Conservation (phyloP, 345 rosid species). For the Erysimum cheiranthoides region DNA sequence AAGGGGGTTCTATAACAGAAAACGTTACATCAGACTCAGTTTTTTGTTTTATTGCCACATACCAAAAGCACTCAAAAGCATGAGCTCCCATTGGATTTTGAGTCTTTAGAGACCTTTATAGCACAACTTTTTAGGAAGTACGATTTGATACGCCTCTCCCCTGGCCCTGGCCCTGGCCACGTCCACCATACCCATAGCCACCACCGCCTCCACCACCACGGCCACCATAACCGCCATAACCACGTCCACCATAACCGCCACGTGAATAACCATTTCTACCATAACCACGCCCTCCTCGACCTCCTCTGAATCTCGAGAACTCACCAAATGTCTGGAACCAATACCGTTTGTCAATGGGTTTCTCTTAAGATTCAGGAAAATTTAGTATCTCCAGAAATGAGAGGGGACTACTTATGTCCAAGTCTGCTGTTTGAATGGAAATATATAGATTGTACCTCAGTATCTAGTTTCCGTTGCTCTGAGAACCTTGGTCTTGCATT, state of each 20-base stretch:
- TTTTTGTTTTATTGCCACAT: slow-evolving; percentile 39
- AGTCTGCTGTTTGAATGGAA: neutral
- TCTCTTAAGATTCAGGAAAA: neutral
- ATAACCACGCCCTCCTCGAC: slow-evolving; percentile 45
- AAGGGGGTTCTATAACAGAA: slow-evolving; percentile 12
- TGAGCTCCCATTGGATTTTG: slow-evolving; percentile 4
- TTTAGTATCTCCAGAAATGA: neutral
- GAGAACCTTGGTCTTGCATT: slow-evolving; percentile 79
- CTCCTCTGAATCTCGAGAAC: slow-evolving; percentile 56
- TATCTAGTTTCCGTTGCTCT: slow-evolving; percentile 84
- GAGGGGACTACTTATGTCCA: neutral
- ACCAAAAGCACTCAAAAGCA: slow-evolving; percentile 17
- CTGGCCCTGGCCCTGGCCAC: slow-evolving; percentile 47
- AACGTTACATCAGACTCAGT: slow-evolving; percentile 24
- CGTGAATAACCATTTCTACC: slow-evolving; percentile 51
- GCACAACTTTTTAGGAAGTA: slow-evolving; percentile 13
- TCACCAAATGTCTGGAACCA: slow-evolving; percentile 73
- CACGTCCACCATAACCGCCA: slow-evolving; percentile 50
- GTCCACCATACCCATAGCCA: slow-evolving; percentile 39
- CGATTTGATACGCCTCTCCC: slow-evolving; percentile 37
- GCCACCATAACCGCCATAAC: slow-evolving; percentile 52
- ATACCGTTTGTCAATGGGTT: slow-evolving; percentile 19
- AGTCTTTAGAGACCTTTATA: neutral
- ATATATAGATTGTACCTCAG: slow-evolving; percentile 62
- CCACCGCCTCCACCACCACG: slow-evolving; percentile 53